Conservation (phyloP, 495 filamentous ascomycete species). For the Penicillium lagena region DNA sequence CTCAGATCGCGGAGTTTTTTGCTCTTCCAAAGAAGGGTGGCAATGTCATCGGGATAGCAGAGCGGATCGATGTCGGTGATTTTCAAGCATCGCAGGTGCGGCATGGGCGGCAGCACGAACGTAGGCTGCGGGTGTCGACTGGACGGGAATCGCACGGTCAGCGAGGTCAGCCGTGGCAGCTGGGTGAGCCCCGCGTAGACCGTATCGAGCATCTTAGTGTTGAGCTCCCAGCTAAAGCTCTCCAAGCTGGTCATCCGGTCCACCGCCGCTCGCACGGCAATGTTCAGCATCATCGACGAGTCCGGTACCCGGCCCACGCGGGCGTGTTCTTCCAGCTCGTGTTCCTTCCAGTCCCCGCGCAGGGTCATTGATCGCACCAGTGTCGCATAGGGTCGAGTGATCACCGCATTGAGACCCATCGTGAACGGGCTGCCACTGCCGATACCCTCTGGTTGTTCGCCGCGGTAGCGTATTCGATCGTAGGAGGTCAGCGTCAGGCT, state of each 20-base stretch:
- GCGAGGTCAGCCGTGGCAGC: slow-evolving; percentile 41
- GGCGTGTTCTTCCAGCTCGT: slow-evolving; percentile 50
- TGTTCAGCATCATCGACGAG: slow-evolving; percentile 58
- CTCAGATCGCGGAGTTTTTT: slow-evolving; percentile 48
- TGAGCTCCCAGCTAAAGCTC: slow-evolving; percentile 57
- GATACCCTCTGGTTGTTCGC: slow-evolving; percentile 53
- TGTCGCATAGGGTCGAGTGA: slow-evolving; percentile 45
- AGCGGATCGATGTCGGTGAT: slow-evolving; percentile 57
- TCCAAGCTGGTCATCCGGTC: slow-evolving; percentile 52
- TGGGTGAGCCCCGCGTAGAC: slow-evolving; percentile 49
- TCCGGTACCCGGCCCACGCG: slow-evolving; percentile 54
- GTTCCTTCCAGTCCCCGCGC: slow-evolving; percentile 53
- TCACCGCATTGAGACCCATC: slow-evolving; percentile 56
- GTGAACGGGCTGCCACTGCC: slow-evolving; percentile 56
- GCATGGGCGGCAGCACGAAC: slow-evolving; percentile 51
- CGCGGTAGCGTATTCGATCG: slow-evolving; percentile 52
- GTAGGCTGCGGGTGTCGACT: slow-evolving; percentile 52
- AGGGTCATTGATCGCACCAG: slow-evolving; percentile 49
- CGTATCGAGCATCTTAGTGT: slow-evolving; percentile 55
- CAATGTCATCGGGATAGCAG: slow-evolving; percentile 60
- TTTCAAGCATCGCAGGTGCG: slow-evolving; percentile 45
- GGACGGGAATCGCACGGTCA: slow-evolving; percentile 51
- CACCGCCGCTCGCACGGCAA: slow-evolving; percentile 49
- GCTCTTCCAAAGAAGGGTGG: slow-evolving; percentile 45
- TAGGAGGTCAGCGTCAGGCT: slow-evolving; percentile 53